phyloP scores from a whole-genome alignment of 345 rosid species.

The Acer negundo region DNA sequence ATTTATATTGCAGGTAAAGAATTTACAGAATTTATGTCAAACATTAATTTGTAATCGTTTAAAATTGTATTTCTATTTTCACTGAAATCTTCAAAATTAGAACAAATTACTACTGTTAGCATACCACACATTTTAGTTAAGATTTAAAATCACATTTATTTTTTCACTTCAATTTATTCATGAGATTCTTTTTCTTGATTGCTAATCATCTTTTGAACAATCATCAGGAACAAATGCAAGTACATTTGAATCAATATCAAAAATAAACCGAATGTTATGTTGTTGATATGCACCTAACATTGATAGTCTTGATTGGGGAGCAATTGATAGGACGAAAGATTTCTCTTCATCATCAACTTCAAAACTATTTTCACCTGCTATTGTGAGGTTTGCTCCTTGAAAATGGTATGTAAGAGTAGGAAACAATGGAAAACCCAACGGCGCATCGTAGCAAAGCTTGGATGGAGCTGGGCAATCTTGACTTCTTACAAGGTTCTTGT shows the following conservation, averaged over 20 bases:
- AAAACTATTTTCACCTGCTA: background rate
- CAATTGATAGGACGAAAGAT: background rate
- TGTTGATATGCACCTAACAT: background rate
- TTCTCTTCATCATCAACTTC: background rate
- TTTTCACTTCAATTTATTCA: too few relatives aligned
- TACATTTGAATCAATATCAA: background rate
- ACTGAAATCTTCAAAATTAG: too few relatives aligned
- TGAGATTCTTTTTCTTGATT: too few relatives aligned
- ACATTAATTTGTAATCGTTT: too few relatives aligned
- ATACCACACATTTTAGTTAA: too few relatives aligned
- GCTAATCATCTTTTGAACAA: background rate
- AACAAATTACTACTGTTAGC: too few relatives aligned
- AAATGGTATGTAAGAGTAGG: slow-evolving; percentile 2
- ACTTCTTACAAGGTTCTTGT: background rate
- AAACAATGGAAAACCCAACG: background rate
- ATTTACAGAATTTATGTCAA: too few relatives aligned
- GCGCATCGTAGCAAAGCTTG: background rate
- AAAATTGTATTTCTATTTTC: too few relatives aligned
- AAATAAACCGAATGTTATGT: background rate
- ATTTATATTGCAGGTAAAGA: too few relatives aligned
- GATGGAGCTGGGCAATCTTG: background rate
- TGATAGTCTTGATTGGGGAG: background rate
- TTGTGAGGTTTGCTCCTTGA: background rate
- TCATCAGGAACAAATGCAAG: slow-evolving; percentile 2
- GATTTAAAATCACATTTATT: too few relatives aligned